Conservation (phyloP, 805 yeast genomes). For the Brettanomyces naardenensis region DNA sequence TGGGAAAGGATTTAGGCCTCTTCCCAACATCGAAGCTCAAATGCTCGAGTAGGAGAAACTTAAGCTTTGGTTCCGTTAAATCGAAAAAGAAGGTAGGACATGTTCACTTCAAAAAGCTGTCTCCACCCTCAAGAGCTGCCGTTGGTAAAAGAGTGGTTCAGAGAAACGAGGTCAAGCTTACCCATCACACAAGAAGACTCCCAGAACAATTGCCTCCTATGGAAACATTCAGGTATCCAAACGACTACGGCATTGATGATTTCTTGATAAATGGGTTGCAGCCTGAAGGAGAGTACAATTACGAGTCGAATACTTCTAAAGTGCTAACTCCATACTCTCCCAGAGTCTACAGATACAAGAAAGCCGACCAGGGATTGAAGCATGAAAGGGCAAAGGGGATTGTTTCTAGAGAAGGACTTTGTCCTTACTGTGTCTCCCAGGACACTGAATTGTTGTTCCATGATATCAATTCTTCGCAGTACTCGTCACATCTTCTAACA, state of each 20-base stretch:
- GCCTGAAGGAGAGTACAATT: constrained; percentile 5
- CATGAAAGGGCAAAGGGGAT: constrained; percentile 1
- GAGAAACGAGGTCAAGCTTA: background rate
- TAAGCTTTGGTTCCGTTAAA: no score
- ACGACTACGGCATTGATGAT: background rate
- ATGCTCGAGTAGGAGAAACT: no score
- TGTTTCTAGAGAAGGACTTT: constrained; percentile 13
- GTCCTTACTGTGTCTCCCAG: constrained; percentile 10
- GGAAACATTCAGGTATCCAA: constrained; percentile 1
- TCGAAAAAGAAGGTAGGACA: no score
- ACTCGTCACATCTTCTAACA: constrained; percentile 13
- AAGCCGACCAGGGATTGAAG: constrained; percentile 1
- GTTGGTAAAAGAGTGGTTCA: background rate
- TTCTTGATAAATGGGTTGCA: constrained; percentile 2
- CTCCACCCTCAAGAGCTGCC: no score
- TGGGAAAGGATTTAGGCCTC: no score
- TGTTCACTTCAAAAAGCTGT: no score
- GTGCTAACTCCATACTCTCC: constrained; percentile 3
- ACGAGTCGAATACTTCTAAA: constrained; percentile 1
- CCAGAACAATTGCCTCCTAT: constrained; percentile 3
- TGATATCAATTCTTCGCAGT: constrained; percentile 15
- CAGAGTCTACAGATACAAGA: constrained; percentile 6
- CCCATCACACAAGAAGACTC: background rate
- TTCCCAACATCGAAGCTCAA: no score
- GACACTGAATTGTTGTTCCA: constrained; percentile 6